Evolutionary conservation across 1,284 basidiomycete species (phyloP).

Genomic region (Psilocybe mexicana): DNA sequence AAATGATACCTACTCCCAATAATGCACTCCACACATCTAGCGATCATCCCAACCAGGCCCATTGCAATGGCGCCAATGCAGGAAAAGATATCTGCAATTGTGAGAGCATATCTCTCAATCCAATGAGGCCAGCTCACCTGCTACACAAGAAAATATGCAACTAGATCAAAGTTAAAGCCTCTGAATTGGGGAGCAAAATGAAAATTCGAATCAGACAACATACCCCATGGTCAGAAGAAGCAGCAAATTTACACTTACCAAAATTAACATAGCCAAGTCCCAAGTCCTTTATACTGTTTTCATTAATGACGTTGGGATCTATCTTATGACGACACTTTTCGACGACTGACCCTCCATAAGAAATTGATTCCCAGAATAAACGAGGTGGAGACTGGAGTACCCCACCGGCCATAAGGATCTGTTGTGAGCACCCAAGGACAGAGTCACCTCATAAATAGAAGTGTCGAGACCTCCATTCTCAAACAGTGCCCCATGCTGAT

Average conservation of each 20-base stretch:
- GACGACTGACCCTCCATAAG: neutral
- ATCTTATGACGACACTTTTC: neutral
- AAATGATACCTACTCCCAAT: conserved; percentile 36
- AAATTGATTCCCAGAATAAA: too few relatives aligned
- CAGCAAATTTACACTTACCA: neutral
- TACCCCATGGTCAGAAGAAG: conserved; percentile 10
- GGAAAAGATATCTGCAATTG: conserved; percentile 30
- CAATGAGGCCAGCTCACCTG: conserved; percentile 8
- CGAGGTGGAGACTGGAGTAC: too few relatives aligned
- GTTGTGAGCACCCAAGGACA: too few relatives aligned
- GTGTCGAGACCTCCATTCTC: too few relatives aligned
- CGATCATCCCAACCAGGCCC: conserved; percentile 38
- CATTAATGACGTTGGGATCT: neutral
- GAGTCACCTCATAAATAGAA: too few relatives aligned
- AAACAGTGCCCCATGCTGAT: too few relatives aligned
- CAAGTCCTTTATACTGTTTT: neutral
- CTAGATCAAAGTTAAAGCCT: neutral
- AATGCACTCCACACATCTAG: conserved; percentile 46
- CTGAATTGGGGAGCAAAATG: neutral
- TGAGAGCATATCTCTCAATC: too few relatives aligned
- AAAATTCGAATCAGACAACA: neutral
- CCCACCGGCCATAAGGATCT: too few relatives aligned
- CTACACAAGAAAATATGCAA: conserved; percentile 35
- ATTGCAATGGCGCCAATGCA: conserved; percentile 47
- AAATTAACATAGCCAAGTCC: neutral